Evolutionary conservation across 352 stramenopile species (phyloP).

Genomic region (Plasmopara muralis): DNA sequence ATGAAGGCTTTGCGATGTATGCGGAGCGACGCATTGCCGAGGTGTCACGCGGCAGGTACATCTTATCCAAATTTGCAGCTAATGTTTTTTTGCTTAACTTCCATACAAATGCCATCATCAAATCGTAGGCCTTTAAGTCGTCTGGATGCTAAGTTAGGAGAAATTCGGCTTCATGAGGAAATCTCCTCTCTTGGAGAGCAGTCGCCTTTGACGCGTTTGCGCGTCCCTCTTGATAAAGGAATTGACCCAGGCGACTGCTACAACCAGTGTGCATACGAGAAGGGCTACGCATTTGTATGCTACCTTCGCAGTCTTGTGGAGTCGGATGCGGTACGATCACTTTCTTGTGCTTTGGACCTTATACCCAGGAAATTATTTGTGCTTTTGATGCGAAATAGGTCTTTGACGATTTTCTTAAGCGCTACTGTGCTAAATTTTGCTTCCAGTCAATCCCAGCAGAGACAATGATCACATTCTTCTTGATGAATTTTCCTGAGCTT

Average conservation of each 20-base stretch:
- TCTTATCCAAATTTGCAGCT: no score
- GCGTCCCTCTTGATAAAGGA: conserved; percentile 60
- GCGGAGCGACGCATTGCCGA: conserved; percentile 66
- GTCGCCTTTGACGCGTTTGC: conserved; percentile 58
- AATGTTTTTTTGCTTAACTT: no score
- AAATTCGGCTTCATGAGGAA: conserved; percentile 57
- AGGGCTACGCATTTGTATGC: conserved; percentile 73
- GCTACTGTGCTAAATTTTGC: conserved; percentile 55
- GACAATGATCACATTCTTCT: conserved; percentile 62
- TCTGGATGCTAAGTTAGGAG: conserved; percentile 64
- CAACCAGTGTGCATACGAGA: conserved; percentile 79
- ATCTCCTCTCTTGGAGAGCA: conserved; percentile 63
- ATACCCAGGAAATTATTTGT: no score
- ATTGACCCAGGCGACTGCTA: conserved; percentile 79
- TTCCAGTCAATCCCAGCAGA: conserved; percentile 76
- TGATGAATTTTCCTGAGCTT: conserved; percentile 56
- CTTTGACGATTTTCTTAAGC: conserved; percentile 65
- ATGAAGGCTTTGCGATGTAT: conserved; percentile 88
- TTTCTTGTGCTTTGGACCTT: neutral
- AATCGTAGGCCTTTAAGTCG: conserved; percentile 47
- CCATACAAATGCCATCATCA: no score
- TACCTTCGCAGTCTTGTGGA: conserved; percentile 61
- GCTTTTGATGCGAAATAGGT: conserved; percentile 18
- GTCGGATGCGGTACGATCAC: conserved; percentile 39
- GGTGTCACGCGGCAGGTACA: conserved; percentile 10